phyloP scores from a whole-genome alignment of 768 basidiomycete genomes.

The Lactarius pseudohatsudake region DNA sequence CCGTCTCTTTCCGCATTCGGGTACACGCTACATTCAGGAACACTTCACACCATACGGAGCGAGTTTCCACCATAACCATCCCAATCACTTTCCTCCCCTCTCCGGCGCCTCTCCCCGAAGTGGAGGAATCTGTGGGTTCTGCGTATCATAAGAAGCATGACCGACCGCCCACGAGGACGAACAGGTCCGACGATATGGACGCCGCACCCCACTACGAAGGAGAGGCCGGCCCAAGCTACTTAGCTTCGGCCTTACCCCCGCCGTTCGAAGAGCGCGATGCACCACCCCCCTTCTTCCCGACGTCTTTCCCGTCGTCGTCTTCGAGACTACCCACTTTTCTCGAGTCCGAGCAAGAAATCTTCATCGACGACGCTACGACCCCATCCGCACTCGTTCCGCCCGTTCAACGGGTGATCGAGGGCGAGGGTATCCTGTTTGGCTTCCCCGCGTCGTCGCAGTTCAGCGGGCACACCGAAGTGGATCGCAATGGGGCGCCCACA shows the following conservation, averaged over 20 bases:
- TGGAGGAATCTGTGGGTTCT: slow-evolving; percentile 66
- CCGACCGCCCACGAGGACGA: slow-evolving; percentile 69
- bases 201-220: slow-evolving; percentile 65
- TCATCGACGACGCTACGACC: slow-evolving; percentile 47
- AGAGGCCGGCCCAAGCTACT: slow-evolving; percentile 74
- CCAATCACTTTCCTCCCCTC: slow-evolving; percentile 74
- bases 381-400: slow-evolving; percentile 36
- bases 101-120: slow-evolving; percentile 75
- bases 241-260: slow-evolving; percentile 66
- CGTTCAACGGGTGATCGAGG: slow-evolving; percentile 46
- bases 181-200: slow-evolving; percentile 67
- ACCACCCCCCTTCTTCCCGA: slow-evolving; percentile 62
- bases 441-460: slow-evolving; percentile 72
- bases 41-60: slow-evolving; percentile 64
- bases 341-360: slow-evolving; percentile 77
- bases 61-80: slow-evolving; percentile 59
- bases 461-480: slow-evolving; percentile 71
- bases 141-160: slow-evolving; percentile 91
- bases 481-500: slow-evolving; percentile 53
- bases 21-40: slow-evolving; percentile 78
- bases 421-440: slow-evolving; percentile 79
- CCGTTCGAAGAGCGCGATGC: slow-evolving; percentile 84
- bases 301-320: slow-evolving; percentile 42
- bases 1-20: slow-evolving; percentile 73
- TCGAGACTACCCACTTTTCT: slow-evolving; percentile 66